A percentile compares a stretch with the other conserved stretches of the same genome.
Evolutionary conservation across 208 protist genomes (phyloP).

Genomic region (Leishmania major): DNA sequence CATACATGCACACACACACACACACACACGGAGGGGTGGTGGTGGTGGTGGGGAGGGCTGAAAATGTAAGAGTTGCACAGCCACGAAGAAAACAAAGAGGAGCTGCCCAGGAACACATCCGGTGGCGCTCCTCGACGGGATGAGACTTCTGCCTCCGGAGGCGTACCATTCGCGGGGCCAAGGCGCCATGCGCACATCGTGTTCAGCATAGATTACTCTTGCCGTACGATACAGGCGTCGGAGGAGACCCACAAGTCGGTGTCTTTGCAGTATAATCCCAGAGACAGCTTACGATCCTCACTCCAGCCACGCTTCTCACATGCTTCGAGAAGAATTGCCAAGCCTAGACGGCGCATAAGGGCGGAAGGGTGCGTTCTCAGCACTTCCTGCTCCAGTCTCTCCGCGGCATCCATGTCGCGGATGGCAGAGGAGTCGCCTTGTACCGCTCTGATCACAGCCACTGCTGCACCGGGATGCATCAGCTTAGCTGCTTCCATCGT

Average conservation of each 20-base stretch:
- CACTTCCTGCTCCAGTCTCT: constrained; percentile 8
- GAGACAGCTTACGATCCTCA: background rate
- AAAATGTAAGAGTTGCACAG: background rate
- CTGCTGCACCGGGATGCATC: constrained; percentile 22
- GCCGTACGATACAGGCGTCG: constrained; percentile 10
- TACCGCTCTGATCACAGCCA: background rate
- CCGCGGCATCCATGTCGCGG: background rate
- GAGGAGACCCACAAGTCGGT: constrained; percentile 31
- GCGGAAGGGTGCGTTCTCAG: constrained; percentile 8
- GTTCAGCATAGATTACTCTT: background rate
- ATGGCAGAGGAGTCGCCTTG: background rate
- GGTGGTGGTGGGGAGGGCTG: background rate
- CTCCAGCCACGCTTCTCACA: constrained; percentile 16
- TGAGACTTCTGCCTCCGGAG: background rate
- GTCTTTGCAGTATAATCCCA: constrained; percentile 18
- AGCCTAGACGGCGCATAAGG: constrained; percentile 28
- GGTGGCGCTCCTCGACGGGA: background rate
- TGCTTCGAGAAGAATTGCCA: constrained; percentile 12
- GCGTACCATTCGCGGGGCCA: background rate
- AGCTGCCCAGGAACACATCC: background rate
- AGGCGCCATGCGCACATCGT: background rate
- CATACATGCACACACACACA: background rate
- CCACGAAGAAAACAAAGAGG: background rate
- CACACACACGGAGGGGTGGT: background rate
- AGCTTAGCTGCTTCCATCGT: constrained; percentile 9